Evolutionary conservation across 257 asterid species (phyloP).

Genomic region (Ilex aquifolium): DNA sequence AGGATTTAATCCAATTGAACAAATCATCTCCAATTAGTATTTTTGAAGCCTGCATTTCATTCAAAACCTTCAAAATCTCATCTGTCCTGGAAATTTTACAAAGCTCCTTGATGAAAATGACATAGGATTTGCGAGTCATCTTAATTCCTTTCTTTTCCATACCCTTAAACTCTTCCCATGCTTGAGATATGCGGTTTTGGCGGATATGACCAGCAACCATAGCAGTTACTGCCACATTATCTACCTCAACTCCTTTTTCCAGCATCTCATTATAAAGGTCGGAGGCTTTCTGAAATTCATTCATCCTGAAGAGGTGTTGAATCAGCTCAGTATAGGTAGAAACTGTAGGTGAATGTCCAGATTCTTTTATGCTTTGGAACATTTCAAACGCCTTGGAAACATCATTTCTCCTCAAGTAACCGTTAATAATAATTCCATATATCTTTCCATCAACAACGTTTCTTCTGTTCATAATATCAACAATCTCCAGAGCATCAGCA

Average conservation of each 20-base stretch:
- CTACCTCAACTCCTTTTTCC: slow-evolving; percentile 46
- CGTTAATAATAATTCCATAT: slow-evolving; percentile 40
- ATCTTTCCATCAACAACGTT: slow-evolving; percentile 31
- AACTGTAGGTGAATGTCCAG: slow-evolving; percentile 38
- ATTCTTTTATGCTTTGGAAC: slow-evolving; percentile 43
- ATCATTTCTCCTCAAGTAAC: slow-evolving; percentile 53
- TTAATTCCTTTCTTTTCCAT: slow-evolving; percentile 52
- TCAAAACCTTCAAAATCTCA: slow-evolving; percentile 47
- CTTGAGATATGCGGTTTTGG: slow-evolving; percentile 54
- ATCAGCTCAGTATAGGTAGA: slow-evolving; percentile 60
- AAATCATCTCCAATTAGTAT: slow-evolving; percentile 32
- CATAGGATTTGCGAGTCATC: slow-evolving; percentile 41
- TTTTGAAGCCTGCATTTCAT: slow-evolving; percentile 41
- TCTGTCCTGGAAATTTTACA: slow-evolving; percentile 53
- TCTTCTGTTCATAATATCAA: slow-evolving; percentile 66
- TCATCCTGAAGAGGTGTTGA: slow-evolving; percentile 51
- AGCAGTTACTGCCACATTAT: slow-evolving; percentile 55
- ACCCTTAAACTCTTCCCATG: slow-evolving; percentile 46
- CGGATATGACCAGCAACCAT: slow-evolving; percentile 52
- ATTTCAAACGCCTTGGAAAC: slow-evolving; percentile 44
- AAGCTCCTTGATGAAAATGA: slow-evolving; percentile 56
- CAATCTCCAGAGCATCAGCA: slow-evolving; percentile 69
- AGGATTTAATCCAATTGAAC: slow-evolving; percentile 30
- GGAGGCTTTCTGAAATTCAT: slow-evolving; percentile 53
- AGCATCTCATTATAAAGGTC: slow-evolving; percentile 64